A percentile compares a stretch with the other conserved stretches of the same genome.
Conservation (phyloP, 177 flowering plant genomes). For the Vitis hybrid region DNA sequence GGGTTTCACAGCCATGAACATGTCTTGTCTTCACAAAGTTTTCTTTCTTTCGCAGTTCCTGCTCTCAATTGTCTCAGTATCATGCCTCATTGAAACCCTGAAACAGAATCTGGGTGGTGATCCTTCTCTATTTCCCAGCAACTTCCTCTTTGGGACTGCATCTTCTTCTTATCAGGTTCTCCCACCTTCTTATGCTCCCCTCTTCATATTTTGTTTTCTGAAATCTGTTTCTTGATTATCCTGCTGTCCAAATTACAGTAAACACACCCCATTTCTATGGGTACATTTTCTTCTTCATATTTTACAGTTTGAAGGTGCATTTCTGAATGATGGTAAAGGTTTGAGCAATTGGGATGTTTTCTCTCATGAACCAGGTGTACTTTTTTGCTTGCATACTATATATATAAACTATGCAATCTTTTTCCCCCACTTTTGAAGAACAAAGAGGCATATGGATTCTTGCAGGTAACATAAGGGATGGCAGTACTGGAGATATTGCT, state of each 20-base stretch:
- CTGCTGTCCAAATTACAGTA: no score
- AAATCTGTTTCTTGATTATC: neutral
- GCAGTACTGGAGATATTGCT: constrained; percentile 55
- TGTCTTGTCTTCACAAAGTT: no score
- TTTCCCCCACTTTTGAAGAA: neutral
- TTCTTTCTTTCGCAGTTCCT: no score
- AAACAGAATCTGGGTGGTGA: neutral
- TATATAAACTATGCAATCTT: no score
- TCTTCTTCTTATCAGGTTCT: constrained; percentile 68
- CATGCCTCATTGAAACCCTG: constrained; percentile 1
- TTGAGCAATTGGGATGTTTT: constrained; percentile 59
- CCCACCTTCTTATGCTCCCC: neutral
- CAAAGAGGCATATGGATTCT: neutral
- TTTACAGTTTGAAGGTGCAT: constrained; percentile 65
- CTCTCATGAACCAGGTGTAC: constrained; percentile 40
- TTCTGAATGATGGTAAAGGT: constrained; percentile 55
- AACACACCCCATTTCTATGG: no score
- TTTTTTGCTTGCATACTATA: neutral
- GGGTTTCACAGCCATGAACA: no score
- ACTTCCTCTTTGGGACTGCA: constrained; percentile 67
- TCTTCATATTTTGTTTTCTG: neutral
- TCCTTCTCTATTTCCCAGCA: constrained; percentile 30
- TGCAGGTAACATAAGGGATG: constrained; percentile 41
- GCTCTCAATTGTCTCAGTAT: constrained; percentile 5
- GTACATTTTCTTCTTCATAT: neutral